phyloP scores from a whole-genome alignment of 768 basidiomycete species.

The Russula olivacea region DNA sequence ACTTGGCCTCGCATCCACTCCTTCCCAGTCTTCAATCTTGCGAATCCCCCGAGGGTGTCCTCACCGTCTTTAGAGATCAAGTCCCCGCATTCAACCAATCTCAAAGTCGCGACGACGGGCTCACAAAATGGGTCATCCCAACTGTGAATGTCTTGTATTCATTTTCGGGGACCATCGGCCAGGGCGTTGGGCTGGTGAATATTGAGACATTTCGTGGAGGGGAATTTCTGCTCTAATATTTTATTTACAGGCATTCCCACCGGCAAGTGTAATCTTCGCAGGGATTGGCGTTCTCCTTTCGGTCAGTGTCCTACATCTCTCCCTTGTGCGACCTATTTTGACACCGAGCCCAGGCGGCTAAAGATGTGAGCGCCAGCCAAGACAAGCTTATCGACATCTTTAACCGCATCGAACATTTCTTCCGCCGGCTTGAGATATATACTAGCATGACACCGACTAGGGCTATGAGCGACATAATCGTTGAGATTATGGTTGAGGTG shows the following conservation, averaged over 20 bases:
- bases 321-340: not conserved
- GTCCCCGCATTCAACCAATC: not conserved
- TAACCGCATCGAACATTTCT: not conserved
- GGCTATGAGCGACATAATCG: not conserved
- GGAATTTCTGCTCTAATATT: not conserved
- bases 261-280: not conserved
- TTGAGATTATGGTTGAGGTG: not conserved
- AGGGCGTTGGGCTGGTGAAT: not conserved
- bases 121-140: not conserved
- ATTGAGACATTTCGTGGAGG: not conserved
- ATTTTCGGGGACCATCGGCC: not conserved
- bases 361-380: not conserved
- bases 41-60: not conserved
- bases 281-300: not conserved
- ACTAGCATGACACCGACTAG: not conserved
- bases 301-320: not conserved
- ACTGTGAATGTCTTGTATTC: not conserved
- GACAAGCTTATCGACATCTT: not conserved
- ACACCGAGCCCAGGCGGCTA: not conserved
- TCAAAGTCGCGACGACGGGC: not conserved
- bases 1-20: not conserved
- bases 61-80: not conserved
- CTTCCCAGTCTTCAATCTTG: not conserved
- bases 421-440: not conserved
- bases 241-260: not conserved